Percentiles rank a stretch among this genome's conserved stretches.
Evolutionary conservation across 1,284 basidiomycete genomes (phyloP).

Genomic region (Sporisorium iseilematis-ciliati): DNA sequence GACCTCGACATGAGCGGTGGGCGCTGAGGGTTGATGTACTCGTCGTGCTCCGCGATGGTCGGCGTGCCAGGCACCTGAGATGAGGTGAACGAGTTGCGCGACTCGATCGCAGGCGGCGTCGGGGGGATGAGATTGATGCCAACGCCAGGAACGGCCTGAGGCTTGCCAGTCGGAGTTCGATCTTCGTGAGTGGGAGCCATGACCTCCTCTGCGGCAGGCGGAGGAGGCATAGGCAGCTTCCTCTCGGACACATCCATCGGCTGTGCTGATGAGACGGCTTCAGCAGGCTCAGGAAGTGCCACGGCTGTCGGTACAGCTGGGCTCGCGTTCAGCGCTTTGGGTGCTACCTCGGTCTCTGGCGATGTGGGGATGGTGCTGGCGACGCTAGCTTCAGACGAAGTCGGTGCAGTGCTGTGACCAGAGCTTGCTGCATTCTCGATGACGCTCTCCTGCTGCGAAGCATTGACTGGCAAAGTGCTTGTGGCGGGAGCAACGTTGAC

Average conservation of each 20-base stretch:
- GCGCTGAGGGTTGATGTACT: constrained; percentile 19
- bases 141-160: constrained; percentile 22
- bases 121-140: constrained; percentile 65
- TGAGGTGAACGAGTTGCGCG: constrained; percentile 37
- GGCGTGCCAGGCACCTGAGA: constrained; percentile 41
- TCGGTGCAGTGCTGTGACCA: constrained; percentile 6
- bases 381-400: constrained; percentile 49
- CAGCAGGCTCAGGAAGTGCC: constrained; percentile 2
- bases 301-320: constrained; percentile 9
- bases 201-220: constrained; percentile 37
- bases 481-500: background rate
- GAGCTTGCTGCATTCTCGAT: constrained; percentile 13
- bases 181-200: constrained; percentile 36
- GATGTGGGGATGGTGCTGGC: constrained; percentile 56
- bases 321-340: background rate
- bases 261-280: constrained; percentile 10
- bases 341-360: constrained; percentile 20
- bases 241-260: constrained; percentile 27
- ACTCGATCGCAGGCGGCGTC: constrained; percentile 59
- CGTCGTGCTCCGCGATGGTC: constrained; percentile 37
- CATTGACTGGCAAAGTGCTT: background rate
- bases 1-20: constrained; percentile 45
- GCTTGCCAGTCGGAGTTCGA: constrained; percentile 48
- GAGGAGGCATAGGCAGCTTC: constrained; percentile 57
- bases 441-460: background rate